Base-by-base conservation (phyloP, 2,329 filamentous ascomycete genomes). In the Fragosphaeria purpurea region DNA sequence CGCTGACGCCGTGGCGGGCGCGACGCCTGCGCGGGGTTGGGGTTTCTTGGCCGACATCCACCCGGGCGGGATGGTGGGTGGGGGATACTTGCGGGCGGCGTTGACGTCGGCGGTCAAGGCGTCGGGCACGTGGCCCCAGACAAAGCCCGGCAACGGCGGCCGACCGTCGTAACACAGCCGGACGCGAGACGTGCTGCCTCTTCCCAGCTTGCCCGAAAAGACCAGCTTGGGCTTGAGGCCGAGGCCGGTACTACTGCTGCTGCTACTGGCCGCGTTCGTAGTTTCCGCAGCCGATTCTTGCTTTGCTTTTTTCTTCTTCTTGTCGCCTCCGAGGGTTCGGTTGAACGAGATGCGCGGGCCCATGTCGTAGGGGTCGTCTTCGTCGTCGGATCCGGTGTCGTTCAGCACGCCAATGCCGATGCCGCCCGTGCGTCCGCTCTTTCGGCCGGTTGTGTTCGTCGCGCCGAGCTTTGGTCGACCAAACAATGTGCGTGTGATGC, bases 321-420 rank as follows among this genome's bases (percentile, higher is more conserved):
- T 95, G 55, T 90, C 85, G 0, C 83, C 85, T 13, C 88, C 89
- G 53, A 96, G 80, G 5, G 84, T 76, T 41, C 83, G 80, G 59
- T 87, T 95, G 66, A 95, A 95, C 10, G 84, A 88, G 63, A 96
- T 94, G 57, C 82, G 85, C 0, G 93, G 93, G 0, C 91, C 91
- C 48, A 97, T 83, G 52, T 91, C 86, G 62, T 95, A 97, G 0
- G 88, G 86, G 60, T 96, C 90, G 60, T 96, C 90, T 60, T 97
- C 93, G 44, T 96, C 90, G 58, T 97, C 93, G 5, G 91, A 96
- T 9, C 89, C 90, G 22, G 84, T 93, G 58, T 96, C 91, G 60
- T 97, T 96, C 44, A 97, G 68, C 2, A 96, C 75, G 0, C 91
- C 91, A 11, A 95, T 83, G 0, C 91, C 91, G 56, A 97, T 88